Evolutionary conservation across 371 early-diverging fungal species (phyloP).

Genomic region (Mucor circinelloides): DNA sequence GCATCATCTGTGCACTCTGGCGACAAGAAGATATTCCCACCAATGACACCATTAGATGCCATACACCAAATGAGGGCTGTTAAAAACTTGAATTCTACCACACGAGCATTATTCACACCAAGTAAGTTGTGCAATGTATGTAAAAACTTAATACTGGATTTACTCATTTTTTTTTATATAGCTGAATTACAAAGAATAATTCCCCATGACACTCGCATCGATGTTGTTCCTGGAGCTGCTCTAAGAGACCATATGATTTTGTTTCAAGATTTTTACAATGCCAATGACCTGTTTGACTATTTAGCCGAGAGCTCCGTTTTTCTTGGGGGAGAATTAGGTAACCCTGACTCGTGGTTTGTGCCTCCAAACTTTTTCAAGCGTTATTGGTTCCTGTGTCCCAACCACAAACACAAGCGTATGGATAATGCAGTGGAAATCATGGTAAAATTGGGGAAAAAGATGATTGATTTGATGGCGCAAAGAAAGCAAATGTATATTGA

Average conservation of each 20-base stretch:
- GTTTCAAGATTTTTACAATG: conserved; percentile 45
- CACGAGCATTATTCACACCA: conserved; percentile 20
- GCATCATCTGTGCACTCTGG: background rate
- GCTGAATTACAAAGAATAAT: conserved; percentile 43
- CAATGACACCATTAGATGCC: conserved; percentile 44
- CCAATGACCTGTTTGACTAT: conserved; percentile 39
- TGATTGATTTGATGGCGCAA: conserved; percentile 25
- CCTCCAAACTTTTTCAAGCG: conserved; percentile 37
- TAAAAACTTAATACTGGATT: background rate
- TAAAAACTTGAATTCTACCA: conserved; percentile 14
- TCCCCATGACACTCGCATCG: conserved; percentile 45
- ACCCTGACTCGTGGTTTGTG: conserved; percentile 44
- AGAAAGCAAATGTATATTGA: conserved; percentile 42
- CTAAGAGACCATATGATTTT: conserved; percentile 48
- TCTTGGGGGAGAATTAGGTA: conserved; percentile 42
- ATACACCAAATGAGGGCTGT: conserved; percentile 29
- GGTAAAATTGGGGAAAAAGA: conserved; percentile 26
- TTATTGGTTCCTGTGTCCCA: conserved; percentile 48
- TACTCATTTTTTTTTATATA: conserved; percentile 6
- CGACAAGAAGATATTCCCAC: conserved; percentile 29
- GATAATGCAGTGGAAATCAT: conserved; percentile 39
- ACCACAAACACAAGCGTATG: conserved; percentile 28
- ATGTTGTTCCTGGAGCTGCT: conserved; percentile 39
- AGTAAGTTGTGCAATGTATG: conserved; percentile 3
- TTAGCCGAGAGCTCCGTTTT: conserved; percentile 31